Percentiles rank a stretch among this genome's conserved stretches.
Conservation (phyloP, 139 green algal genomes). For the Pseudopediastrum boryanum region DNA sequence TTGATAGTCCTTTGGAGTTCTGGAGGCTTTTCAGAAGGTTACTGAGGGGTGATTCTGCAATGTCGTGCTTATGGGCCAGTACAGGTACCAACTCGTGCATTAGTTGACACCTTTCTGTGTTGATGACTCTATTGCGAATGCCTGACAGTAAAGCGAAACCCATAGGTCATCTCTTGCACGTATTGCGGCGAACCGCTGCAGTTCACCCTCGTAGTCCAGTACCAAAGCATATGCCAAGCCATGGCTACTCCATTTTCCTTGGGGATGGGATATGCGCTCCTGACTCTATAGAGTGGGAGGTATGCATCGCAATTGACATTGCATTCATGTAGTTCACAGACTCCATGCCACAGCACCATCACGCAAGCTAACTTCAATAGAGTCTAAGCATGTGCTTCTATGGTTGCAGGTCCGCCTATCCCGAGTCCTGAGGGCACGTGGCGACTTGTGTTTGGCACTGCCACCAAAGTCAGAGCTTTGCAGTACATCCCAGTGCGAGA, state of each 20-base stretch:
- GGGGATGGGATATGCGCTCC: neutral
- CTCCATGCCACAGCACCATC: neutral
- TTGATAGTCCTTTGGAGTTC: neutral
- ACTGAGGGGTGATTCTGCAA: too few species aligned
- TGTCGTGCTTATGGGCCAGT: too few species aligned
- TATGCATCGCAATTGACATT: neutral
- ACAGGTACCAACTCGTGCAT: too few species aligned
- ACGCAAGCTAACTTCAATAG: neutral
- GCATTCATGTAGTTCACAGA: neutral
- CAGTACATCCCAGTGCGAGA: conserved; percentile 51
- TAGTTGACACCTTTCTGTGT: too few species aligned
- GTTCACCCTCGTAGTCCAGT: too few species aligned
- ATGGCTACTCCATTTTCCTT: too few species aligned
- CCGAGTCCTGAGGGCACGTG: conserved; percentile 31
- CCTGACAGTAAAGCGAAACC: too few species aligned
- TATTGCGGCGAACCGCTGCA: too few species aligned
- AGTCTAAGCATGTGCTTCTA: neutral
- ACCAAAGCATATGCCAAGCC: too few species aligned
- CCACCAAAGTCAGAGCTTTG: conserved; percentile 40
- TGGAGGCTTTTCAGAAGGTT: too few species aligned
- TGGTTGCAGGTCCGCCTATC: conserved; percentile 18
- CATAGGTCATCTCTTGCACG: too few species aligned
- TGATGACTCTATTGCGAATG: too few species aligned
- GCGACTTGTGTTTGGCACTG: conserved; percentile 48
- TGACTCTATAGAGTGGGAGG: neutral